Conservation (phyloP, 306 rosid species). For the Sophora flavescens region DNA sequence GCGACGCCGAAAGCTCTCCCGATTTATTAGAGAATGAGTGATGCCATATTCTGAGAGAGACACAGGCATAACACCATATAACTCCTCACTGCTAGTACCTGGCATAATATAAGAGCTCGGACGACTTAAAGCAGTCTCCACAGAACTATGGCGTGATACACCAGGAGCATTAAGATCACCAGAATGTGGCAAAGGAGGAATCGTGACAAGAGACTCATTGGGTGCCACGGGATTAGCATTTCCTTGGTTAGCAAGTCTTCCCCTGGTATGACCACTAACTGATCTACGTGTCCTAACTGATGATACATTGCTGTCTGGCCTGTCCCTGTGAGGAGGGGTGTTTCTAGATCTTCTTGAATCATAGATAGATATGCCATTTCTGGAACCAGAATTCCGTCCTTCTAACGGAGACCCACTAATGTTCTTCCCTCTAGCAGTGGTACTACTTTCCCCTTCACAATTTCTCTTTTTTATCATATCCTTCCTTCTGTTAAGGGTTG, state of each 20-base stretch:
- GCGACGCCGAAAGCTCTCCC: conserved; percentile 65
- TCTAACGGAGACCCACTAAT: conserved; percentile 64
- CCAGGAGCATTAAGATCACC: conserved; percentile 56
- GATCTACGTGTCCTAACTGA: conserved; percentile 74
- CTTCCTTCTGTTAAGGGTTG: conserved; percentile 59
- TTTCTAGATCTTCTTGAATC: conserved; percentile 76
- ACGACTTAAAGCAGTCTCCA: conserved; percentile 55
- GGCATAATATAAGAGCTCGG: conserved; percentile 63
- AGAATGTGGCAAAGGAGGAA: conserved; percentile 61
- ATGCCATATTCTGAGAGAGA: conserved; percentile 65
- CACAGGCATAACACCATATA: conserved; percentile 55
- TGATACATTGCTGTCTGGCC: conserved; percentile 50
- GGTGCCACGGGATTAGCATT: conserved; percentile 55
- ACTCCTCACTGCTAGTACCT: conserved; percentile 60
- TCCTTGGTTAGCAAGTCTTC: conserved; percentile 67
- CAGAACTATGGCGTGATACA: conserved; percentile 54
- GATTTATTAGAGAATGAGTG: conserved; percentile 62
- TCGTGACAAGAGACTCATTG: conserved; percentile 50
- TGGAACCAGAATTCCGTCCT: conserved; percentile 58
- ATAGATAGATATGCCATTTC: conserved; percentile 73
- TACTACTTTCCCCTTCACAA: conserved; percentile 90
- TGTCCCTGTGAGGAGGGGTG: conserved; percentile 61
- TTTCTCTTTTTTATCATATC: conserved; percentile 67
- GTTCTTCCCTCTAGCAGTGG: conserved; percentile 77
- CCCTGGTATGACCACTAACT: conserved; percentile 57